Conservation (phyloP, 2,329 filamentous ascomycete genomes). For the Thielaviopsis musarum region DNA sequence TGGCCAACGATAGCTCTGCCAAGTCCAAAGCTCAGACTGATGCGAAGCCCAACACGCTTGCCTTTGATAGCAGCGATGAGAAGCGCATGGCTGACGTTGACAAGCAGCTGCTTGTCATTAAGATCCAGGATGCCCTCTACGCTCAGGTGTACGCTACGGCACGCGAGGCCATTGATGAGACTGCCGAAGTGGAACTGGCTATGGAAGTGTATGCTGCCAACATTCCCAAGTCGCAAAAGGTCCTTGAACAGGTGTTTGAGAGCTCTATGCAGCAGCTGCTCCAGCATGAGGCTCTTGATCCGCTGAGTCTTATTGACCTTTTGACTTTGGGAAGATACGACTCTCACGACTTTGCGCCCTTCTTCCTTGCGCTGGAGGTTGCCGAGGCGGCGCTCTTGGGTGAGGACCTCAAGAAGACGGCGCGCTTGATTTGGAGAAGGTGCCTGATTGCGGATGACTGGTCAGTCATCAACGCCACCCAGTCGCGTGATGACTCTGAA, state of each 20-base stretch:
- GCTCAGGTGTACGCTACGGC: conserved; percentile 52
- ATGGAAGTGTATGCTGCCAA: conserved; percentile 47
- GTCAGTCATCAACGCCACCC: conserved; percentile 61
- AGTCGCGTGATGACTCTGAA: conserved; percentile 53
- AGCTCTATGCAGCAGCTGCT: conserved; percentile 54
- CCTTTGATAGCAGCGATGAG: conserved; percentile 19
- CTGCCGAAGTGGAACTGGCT: conserved; percentile 60
- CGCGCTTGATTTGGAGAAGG: conserved; percentile 66
- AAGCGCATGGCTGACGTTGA: conserved; percentile 37
- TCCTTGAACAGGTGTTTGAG: conserved; percentile 54
- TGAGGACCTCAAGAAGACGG: conserved; percentile 41
- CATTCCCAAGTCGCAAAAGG: conserved; percentile 41
- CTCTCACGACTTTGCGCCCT: conserved; percentile 33
- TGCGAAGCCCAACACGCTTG: conserved; percentile 16
- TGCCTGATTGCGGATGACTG: conserved; percentile 76
- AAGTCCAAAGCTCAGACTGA: conserved; percentile 13
- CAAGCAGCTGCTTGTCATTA: conserved; percentile 48
- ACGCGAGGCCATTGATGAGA: conserved; percentile 57
- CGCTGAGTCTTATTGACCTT: conserved; percentile 50
- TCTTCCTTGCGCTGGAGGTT: conserved; percentile 54
- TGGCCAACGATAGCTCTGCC: conserved; percentile 40
- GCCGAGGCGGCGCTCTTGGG: conserved; percentile 36
- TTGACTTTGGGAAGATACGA: conserved; percentile 50
- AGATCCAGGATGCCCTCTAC: conserved; percentile 66
- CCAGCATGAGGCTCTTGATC: conserved; percentile 52